Conservation (phyloP, 2,329 filamentous ascomycete genomes). For the Fusarium sp. region DNA sequence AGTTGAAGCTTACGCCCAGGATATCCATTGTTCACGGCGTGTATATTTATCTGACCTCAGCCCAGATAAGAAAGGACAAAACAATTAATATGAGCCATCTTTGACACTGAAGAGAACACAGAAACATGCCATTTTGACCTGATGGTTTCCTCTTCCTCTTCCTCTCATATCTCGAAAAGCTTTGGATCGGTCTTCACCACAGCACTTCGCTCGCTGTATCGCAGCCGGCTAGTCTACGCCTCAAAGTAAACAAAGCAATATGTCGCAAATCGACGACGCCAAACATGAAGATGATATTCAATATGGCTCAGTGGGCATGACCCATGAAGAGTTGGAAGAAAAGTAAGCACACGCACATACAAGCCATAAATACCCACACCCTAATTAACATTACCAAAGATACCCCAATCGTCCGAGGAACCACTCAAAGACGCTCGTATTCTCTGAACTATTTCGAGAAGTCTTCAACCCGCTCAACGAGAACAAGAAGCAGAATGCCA, state of each 20-base stretch:
- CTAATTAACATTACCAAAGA: conserved; percentile 59
- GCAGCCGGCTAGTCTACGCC: conserved; percentile 15
- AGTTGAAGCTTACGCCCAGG: conserved; percentile 16
- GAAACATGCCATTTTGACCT: not conserved
- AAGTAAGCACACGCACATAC: conserved; percentile 50
- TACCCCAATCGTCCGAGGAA: conserved; percentile 89
- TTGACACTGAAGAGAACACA: not conserved
- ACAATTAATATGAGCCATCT: conserved; percentile 1
- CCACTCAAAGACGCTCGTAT: conserved; percentile 80
- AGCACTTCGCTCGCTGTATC: not conserved
- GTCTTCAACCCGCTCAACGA: conserved; percentile 86
- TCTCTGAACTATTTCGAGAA: conserved; percentile 80
- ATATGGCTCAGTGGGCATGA: conserved; percentile 58
- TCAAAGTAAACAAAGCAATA: conserved; percentile 15
- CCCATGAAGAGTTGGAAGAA: conserved; percentile 59
- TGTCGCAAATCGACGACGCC: conserved; percentile 53
- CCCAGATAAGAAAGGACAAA: not conserved
- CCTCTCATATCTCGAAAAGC: not conserved
- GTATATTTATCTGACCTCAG: conserved; percentile 10
- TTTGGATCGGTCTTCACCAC: not conserved
- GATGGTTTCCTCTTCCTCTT: not conserved
- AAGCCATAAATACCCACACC: not conserved
- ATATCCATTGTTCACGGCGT: conserved; percentile 7
- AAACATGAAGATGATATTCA: conserved; percentile 65
- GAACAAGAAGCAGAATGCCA: conserved; percentile 80